Evolutionary conservation across 2,329 filamentous ascomycete genomes (phyloP).

Genomic region (Plectosphaerella cucumerina): DNA sequence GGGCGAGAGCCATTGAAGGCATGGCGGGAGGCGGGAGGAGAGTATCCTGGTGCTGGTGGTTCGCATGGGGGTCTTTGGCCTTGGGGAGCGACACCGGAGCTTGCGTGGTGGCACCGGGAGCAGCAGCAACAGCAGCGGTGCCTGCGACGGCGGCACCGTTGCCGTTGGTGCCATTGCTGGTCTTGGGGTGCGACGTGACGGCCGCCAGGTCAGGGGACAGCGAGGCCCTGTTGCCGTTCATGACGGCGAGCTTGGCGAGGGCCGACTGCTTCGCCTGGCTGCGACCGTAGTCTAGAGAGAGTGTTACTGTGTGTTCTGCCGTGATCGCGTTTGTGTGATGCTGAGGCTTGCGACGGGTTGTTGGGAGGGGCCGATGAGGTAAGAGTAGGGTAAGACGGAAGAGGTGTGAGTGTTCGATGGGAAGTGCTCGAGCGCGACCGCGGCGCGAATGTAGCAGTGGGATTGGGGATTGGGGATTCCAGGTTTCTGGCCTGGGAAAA

Average conservation of each 20-base stretch:
- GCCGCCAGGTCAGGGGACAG: constrained; percentile 24
- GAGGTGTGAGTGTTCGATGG: background rate
- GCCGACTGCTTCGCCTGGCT: constrained; percentile 34
- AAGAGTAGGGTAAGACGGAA: constrained; percentile 3
- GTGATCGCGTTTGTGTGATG: no score
- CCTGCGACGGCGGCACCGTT: constrained; percentile 20
- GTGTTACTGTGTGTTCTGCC: no score
- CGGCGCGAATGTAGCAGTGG: background rate
- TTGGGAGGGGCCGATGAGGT: background rate
- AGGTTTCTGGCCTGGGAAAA: no score
- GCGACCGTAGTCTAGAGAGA: constrained; percentile 15
- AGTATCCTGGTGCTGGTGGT: constrained; percentile 12
- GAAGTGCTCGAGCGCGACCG: background rate
- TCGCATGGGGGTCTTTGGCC: no score
- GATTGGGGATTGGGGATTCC: background rate
- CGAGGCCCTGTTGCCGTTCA: constrained; percentile 31
- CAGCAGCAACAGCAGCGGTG: constrained; percentile 13
- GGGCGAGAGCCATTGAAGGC: constrained; percentile 34
- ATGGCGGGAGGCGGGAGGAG: constrained; percentile 23
- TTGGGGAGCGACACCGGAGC: constrained; percentile 2
- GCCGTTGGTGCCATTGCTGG: background rate
- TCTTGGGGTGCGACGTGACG: constrained; percentile 18
- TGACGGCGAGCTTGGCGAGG: constrained; percentile 37
- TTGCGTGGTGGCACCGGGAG: constrained; percentile 13
- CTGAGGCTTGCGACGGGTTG: background rate